Percentiles rank a stretch among this genome's conserved stretches.
Evolutionary conservation across 2,329 filamentous ascomycete species (phyloP).

Genomic region (Elsinoe fawcettii): DNA sequence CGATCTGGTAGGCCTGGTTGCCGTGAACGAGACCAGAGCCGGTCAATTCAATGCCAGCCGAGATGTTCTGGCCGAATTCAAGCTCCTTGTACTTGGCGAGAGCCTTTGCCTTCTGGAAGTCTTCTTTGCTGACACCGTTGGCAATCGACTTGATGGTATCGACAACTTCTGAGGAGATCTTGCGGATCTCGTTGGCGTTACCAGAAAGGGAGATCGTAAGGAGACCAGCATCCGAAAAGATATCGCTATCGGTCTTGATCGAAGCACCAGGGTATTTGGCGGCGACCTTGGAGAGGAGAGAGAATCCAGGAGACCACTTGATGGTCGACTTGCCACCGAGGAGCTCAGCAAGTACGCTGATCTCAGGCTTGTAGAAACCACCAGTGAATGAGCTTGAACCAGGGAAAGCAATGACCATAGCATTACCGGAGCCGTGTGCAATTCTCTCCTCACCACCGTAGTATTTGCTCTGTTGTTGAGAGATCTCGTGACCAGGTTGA

Average conservation of each 20-base stretch:
- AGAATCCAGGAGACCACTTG: slow-evolving; percentile 95
- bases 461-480: slow-evolving; percentile 69
- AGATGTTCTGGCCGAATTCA: slow-evolving; percentile 69
- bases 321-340: slow-evolving; percentile 85
- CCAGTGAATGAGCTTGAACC: slow-evolving; percentile 69
- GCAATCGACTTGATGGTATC: slow-evolving; percentile 76
- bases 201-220: slow-evolving; percentile 76
- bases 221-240: slow-evolving; percentile 92
- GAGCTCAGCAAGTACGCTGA: slow-evolving; percentile 76
- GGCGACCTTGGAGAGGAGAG: slow-evolving; percentile 73
- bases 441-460: slow-evolving; percentile 91
- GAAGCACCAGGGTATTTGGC: slow-evolving; percentile 57
- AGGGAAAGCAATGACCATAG: slow-evolving; percentile 85
- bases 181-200: slow-evolving; percentile 61
- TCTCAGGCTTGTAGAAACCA: slow-evolving; percentile 77
- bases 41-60: slow-evolving; percentile 70
- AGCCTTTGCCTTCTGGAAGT: slow-evolving; percentile 83
- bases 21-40: slow-evolving; percentile 76
- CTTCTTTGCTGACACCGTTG: slow-evolving; percentile 64
- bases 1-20: slow-evolving; percentile 75
- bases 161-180: slow-evolving; percentile 67
- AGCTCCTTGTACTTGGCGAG: slow-evolving; percentile 89
- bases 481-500: slow-evolving; percentile 45
- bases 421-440: slow-evolving; percentile 67
- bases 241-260: slow-evolving; percentile 66